Evolutionary conservation across 2,329 filamentous ascomycete genomes (phyloP), one percentile per base, ranked within the genome.

Genomic region (Trichothecium sympodiale): DNA sequence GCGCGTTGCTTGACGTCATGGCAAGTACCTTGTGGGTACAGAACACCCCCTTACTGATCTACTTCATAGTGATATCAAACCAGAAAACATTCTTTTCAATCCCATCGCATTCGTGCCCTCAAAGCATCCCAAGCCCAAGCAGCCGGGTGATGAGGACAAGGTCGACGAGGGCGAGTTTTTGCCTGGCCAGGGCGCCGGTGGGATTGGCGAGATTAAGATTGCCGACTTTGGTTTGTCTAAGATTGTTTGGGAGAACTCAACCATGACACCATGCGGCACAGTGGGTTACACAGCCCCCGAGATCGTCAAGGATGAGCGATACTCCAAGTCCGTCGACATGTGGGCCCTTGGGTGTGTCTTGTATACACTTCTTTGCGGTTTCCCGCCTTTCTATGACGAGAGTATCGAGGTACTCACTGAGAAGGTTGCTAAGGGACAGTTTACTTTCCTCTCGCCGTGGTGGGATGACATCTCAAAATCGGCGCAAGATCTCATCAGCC

Each of bases 281-380:
- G 91, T 96, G 38, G 91, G 91, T 30, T 98, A 98, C 62, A 96
- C 91, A 4, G 91, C 91, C 4, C 91, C 91, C 7, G 91, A 98
- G 55, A 98, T 98, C 43, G 91, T 98, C 56, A 96, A 96, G 62
- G 91, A 98, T 60, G 91, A 98, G 62, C 78, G 88, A 16, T 98
- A 98, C 60, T 96, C 89, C 27, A 98, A 96, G 68, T 93, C 86
- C 35, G 91, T 98, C 31, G 91, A 98, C 53, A 98, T 98, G 91
- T 98, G 91, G 91, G 91, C 91, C 4, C 62, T 98, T 23, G 91
- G 91, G 12, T 98, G 91, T 55, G 91, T 98, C 9, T 69, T 98
- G 5, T 98, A 98, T 65, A 98, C 91, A 1, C 67, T 98, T 2
- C 80, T 98, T 13, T 98, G 91, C 50, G 91, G 91, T 12, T 98